These are phyloP conservation scores for Taphrina deformans DNA, from an alignment of 1,139 yeast genomes.

Conservation along the genomic window DNA sequence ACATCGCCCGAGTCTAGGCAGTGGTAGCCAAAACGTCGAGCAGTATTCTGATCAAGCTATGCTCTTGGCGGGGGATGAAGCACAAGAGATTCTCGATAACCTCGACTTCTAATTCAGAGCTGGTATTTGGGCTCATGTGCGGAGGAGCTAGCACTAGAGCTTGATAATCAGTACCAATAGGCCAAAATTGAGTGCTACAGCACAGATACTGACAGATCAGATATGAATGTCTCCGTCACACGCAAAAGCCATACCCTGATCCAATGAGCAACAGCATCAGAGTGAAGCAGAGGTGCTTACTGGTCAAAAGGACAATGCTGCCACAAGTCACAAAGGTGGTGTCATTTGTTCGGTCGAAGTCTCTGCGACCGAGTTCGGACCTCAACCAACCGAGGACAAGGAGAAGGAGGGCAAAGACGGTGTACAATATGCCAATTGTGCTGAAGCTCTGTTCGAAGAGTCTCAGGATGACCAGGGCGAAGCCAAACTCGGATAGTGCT, in stretches of 20 bases:
- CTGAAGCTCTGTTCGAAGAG: constrained; percentile 19
- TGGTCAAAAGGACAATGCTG: constrained; percentile 15
- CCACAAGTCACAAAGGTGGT: constrained; percentile 21
- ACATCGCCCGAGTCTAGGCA: not conserved
- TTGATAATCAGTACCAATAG: not conserved
- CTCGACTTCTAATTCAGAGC: not conserved
- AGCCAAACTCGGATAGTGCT: constrained; percentile 22
- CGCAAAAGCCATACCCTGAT: constrained; percentile 11
- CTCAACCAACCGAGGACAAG: constrained; percentile 16
- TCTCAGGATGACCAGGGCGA: constrained; percentile 23
- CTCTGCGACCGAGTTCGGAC: constrained; percentile 15
- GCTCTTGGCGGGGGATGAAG: constrained; percentile 4
- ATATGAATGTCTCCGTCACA: no score
- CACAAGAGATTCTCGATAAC: not conserved
- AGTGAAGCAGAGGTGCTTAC: not conserved
- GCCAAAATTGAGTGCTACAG: not conserved
- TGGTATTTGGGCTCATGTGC: no score
- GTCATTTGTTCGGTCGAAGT: constrained; percentile 19
- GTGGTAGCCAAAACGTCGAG: not conserved
- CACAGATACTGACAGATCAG: constrained; percentile 2
- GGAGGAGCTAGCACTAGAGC: not conserved
- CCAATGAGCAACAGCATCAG: no score
- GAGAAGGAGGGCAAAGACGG: constrained; percentile 22
- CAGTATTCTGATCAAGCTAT: not conserved
- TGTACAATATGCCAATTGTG: constrained; percentile 14